Evolutionary conservation across 176 grass and related monocot species (phyloP).

Genomic region (Dactylis glomerata): DNA sequence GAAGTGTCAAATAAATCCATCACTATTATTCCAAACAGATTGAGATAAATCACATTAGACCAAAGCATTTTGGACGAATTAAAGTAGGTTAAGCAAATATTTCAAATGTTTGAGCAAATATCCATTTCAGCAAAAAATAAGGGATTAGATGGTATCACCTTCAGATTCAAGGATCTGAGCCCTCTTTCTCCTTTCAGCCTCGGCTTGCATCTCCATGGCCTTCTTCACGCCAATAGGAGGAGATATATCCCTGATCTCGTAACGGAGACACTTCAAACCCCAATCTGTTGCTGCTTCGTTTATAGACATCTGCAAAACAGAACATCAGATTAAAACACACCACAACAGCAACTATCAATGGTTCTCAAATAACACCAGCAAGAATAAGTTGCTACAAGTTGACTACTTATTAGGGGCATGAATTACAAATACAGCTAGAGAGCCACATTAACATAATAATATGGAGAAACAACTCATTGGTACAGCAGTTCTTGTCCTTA

Average conservation of each 20-base stretch:
- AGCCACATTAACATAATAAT: background rate
- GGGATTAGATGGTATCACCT: slow-evolving; percentile 44
- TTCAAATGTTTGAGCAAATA: background rate
- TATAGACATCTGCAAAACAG: slow-evolving; percentile 64
- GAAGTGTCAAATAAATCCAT: background rate
- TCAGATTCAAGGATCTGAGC: slow-evolving; percentile 96
- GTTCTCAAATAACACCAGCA: background rate
- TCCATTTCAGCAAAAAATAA: background rate
- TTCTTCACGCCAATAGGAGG: slow-evolving; percentile 75
- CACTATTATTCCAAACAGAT: background rate
- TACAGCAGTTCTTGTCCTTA: background rate
- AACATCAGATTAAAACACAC: background rate
- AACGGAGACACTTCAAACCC: slow-evolving; percentile 93
- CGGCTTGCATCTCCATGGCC: slow-evolving; percentile 99
- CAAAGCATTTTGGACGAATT: slow-evolving; percentile 25
- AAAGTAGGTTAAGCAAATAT: slow-evolving; percentile 4
- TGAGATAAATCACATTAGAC: slow-evolving; percentile 3
- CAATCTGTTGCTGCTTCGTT: slow-evolving; percentile 85
- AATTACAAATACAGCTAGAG: background rate
- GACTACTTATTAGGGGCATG: background rate
- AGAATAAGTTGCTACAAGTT: background rate
- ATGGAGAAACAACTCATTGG: background rate
- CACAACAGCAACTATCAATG: background rate
- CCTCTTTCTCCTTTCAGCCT: slow-evolving; percentile 95
- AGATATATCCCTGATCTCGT: slow-evolving; percentile 96